phyloP scores from a whole-genome alignment of 139 green algal genomes.

The Trebouxia sp. region DNA sequence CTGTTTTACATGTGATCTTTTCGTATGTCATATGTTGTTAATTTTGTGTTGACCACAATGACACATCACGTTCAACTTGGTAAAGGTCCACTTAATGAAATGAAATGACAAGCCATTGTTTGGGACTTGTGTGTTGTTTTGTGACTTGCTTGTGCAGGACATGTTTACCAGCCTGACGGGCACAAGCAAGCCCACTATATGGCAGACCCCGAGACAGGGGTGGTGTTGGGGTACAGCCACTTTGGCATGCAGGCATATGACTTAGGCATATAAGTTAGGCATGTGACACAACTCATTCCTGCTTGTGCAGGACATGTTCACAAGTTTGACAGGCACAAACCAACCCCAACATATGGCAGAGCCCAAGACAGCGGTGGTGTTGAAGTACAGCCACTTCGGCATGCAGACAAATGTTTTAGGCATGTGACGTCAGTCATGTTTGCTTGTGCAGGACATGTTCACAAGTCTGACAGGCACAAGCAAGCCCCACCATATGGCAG shows the following conservation, averaged over 20 bases:
- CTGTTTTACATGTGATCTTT: not conserved
- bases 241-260: slow-evolving; percentile 85
- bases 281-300: not conserved
- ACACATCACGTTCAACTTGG: too few relatives aligned
- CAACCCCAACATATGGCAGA: slow-evolving; percentile 81
- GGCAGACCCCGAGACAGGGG: slow-evolving; percentile 13
- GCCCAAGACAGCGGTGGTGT: slow-evolving; percentile 52
- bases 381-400: slow-evolving; percentile 85
- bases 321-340: slow-evolving; percentile 52
- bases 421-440: not conserved
- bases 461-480: slow-evolving; percentile 53
- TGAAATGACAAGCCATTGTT: too few relatives aligned
- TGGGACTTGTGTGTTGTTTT: too few relatives aligned
- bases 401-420: slow-evolving; percentile 85
- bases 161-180: too few relatives aligned
- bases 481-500: slow-evolving; percentile 86
- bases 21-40: too few relatives aligned
- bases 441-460: slow-evolving; percentile 44
- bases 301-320: slow-evolving; percentile 45
- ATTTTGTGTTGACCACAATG: too few relatives aligned
- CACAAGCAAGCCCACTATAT: too few relatives aligned
- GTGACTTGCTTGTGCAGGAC: too few relatives aligned
- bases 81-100: too few relatives aligned
- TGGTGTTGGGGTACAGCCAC: slow-evolving; percentile 82
- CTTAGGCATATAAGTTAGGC: too few relatives aligned